Evolutionary conservation across 2,329 filamentous ascomycete species (phyloP), one percentile per base, ranked within the genome.

Genomic region (Stagonosporopsis rhizophila): DNA sequence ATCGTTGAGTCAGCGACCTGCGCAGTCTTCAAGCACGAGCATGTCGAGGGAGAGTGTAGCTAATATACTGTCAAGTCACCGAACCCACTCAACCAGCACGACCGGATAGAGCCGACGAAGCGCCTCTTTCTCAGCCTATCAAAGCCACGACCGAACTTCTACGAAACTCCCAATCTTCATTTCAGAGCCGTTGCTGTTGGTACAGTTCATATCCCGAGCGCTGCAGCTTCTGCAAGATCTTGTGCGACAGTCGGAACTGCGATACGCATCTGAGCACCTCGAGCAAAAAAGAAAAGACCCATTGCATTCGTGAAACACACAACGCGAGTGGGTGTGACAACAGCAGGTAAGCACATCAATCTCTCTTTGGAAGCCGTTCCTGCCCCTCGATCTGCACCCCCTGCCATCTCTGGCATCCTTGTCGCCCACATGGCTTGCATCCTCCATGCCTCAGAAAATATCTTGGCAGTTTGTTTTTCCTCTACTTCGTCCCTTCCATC

Each of bases 331-430:
- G 59, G 67, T 62, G 66, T 58, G 62, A 63, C 62, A 55, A 54
- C 62, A 63, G 51, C 65, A 71, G 68, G 72, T 74, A 61, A 72
- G 71, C 65, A 64, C 47, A 49, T 59, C 69, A 67, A 73, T 71
- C 62, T 71, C 71, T 66, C 67, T 72, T 70, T 63, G 56, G 54
- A 34, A 52, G 55, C 60, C 60, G 52, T 65, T 52, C 63, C 60
- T 53, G 44, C 53, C 37, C 47, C 40, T 39, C 44, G 39, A 46
- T 48, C 50, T 34, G 40, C 23, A 54, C 27, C 50, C 30, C 44
- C 40, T 41, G n/a, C 38, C 59, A 74, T 72, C 69, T 70, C 66
- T 73, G 17, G 37, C 59, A 72, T 71, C 70, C 71, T 65, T 72
- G 70, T 58, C 61, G 28, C 53, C 69, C 71, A 74, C 70, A 73